phyloP scores from a whole-genome alignment of 2,329 filamentous ascomycete species.

The Penicillium sp. region DNA sequence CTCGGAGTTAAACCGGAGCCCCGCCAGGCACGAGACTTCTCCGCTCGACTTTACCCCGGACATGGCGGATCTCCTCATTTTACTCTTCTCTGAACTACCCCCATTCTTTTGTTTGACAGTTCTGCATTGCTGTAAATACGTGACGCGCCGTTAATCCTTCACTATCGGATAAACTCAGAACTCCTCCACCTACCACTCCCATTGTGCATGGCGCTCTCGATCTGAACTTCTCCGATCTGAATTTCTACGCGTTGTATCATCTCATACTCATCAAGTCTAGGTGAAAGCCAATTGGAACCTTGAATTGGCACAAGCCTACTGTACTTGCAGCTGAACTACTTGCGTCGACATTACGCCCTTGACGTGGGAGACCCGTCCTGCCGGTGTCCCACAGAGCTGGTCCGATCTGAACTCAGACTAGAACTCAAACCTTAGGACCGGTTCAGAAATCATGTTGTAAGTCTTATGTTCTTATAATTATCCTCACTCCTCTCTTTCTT shows the following conservation, averaged over 20 bases:
- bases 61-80: conserved; percentile 11
- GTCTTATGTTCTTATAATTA: neutral
- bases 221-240: neutral
- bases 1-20: conserved; percentile 14
- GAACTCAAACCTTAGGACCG: conserved; percentile 1
- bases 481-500: neutral
- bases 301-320: neutral
- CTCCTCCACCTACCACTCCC: neutral
- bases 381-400: conserved; percentile 10
- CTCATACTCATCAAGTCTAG: neutral
- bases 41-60: conserved; percentile 19
- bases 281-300: neutral
- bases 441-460: conserved; percentile 24
- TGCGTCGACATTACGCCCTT: neutral
- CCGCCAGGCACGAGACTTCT: conserved; percentile 19
- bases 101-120: neutral
- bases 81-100: neutral
- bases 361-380: neutral
- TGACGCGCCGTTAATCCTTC: neutral
- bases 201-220: neutral
- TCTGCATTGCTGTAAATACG: neutral
- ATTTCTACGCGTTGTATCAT: neutral
- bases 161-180: neutral
- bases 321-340: neutral
- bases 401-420: conserved; percentile 10